phyloP scores from a whole-genome alignment of 192 early-diverging fungal species.

The Coemansia sp. region DNA sequence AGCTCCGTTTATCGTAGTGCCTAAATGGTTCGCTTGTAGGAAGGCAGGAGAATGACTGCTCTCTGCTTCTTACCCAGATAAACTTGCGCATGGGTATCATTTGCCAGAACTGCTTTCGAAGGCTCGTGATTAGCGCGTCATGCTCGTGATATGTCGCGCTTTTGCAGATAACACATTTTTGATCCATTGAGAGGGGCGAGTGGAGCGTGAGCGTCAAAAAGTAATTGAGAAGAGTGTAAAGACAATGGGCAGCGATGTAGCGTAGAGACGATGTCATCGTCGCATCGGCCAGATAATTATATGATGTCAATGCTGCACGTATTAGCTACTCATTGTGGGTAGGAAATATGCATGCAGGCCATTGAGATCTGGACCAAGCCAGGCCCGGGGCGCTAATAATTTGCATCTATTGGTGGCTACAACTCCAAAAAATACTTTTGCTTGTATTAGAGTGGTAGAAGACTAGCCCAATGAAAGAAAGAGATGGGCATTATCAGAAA shows the following conservation, averaged over 20 bases:
- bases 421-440: not conserved
- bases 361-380: not conserved
- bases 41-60: not conserved
- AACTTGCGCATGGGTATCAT: conserved; percentile 47
- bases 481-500: not conserved
- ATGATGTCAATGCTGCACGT: not conserved
- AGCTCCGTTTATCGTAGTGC: not conserved
- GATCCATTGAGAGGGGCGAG: conserved; percentile 26
- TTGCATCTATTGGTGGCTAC: not conserved
- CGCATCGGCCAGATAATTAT: not conserved
- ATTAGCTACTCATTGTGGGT: not conserved
- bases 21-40: not conserved
- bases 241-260: not conserved
- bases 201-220: not conserved
- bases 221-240: not conserved
- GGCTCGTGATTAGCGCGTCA: conserved; percentile 33
- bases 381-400: not conserved
- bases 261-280: not conserved
- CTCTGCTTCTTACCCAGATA: conserved; percentile 29
- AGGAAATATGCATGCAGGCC: not conserved
- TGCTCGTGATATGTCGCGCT: conserved; percentile 48
- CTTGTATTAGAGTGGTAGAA: no score
- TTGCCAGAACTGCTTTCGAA: conserved; percentile 55
- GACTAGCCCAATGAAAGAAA: not conserved
- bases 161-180: conserved; percentile 42